Conservation (phyloP, 2,329 filamentous ascomycete genomes). For the Aspergillus bombycis region DNA sequence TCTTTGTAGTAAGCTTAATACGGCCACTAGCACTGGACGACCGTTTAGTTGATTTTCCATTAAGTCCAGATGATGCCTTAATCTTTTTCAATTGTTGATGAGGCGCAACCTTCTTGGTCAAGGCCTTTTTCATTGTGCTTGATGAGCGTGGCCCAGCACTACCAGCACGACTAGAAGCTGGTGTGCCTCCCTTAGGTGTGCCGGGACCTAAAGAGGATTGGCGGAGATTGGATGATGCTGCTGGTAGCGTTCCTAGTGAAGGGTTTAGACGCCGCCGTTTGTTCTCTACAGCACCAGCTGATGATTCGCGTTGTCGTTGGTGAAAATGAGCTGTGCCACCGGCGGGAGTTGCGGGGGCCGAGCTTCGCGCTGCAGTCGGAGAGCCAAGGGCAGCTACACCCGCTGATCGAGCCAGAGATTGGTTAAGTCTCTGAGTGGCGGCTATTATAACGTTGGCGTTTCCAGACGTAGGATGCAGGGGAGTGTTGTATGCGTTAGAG, state of each 20-base stretch:
- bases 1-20: conserved; percentile 43
- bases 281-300: conserved; percentile 56
- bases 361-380: conserved; percentile 42
- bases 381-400: conserved; percentile 45
- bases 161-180: conserved; percentile 56
- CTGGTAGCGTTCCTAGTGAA: conserved; percentile 57
- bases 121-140: conserved; percentile 47
- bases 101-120: conserved; percentile 59
- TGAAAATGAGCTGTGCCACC: conserved; percentile 44
- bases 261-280: conserved; percentile 63
- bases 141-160: conserved; percentile 58
- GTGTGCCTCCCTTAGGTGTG: conserved; percentile 64
- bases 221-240: conserved; percentile 58
- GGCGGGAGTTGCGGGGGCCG: conserved; percentile 49
- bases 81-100: conserved; percentile 53
- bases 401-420: conserved; percentile 34
- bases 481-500: conserved; percentile 46
- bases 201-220: conserved; percentile 65
- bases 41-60: conserved; percentile 45
- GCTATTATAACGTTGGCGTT: conserved; percentile 58
- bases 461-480: conserved; percentile 59
- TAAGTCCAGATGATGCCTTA: conserved; percentile 32
- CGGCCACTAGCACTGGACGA: conserved; percentile 45
- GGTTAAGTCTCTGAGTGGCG: conserved; percentile 54
- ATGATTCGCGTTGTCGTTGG: conserved; percentile 58